Percentiles rank a stretch among this genome's conserved stretches.
Conservation (phyloP, 1,284 basidiomycete genomes). For the Mycocalia duriaeana region DNA sequence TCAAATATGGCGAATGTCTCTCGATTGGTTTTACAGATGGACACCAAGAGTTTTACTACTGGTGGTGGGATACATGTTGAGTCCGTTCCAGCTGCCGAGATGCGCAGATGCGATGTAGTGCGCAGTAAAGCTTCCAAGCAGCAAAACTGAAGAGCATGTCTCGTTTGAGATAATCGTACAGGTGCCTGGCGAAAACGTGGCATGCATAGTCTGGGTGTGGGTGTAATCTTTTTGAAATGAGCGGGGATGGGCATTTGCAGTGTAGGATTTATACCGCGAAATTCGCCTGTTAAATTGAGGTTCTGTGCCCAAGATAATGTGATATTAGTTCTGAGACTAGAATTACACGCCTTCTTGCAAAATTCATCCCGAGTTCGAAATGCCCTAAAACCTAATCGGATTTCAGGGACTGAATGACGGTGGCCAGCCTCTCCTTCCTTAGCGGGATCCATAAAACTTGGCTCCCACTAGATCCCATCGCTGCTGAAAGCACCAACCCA, state of each 20-base stretch:
- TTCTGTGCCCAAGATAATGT: not conserved
- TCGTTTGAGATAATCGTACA: too few species aligned
- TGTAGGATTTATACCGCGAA: not conserved
- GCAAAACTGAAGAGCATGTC: constrained; percentile 32
- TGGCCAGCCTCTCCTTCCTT: constrained; percentile 58
- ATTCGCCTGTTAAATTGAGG: not conserved
- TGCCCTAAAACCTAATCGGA: constrained; percentile 9
- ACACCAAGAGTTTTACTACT: constrained; percentile 22
- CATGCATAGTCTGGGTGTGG: not conserved
- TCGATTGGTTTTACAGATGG: constrained; percentile 45
- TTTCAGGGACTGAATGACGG: constrained; percentile 32
- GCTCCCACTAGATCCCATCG: constrained; percentile 40
- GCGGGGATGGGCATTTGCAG: not conserved
- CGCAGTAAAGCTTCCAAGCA: constrained; percentile 25
- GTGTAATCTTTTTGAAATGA: not conserved
- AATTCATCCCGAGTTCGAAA: not conserved
- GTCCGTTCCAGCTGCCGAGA: constrained; percentile 33
- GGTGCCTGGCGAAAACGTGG: too few species aligned
- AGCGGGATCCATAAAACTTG: constrained; percentile 82
- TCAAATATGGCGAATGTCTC: constrained; percentile 17
- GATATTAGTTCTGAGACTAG: not conserved
- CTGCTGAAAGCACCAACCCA: constrained; percentile 60
- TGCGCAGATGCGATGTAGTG: constrained; percentile 30
- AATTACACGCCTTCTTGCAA: not conserved
- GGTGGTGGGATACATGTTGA: constrained; percentile 42